These are phyloP conservation scores for Bidens hawaiensis DNA, from an alignment of 140 eudicot species.

Conservation along the genomic window DNA sequence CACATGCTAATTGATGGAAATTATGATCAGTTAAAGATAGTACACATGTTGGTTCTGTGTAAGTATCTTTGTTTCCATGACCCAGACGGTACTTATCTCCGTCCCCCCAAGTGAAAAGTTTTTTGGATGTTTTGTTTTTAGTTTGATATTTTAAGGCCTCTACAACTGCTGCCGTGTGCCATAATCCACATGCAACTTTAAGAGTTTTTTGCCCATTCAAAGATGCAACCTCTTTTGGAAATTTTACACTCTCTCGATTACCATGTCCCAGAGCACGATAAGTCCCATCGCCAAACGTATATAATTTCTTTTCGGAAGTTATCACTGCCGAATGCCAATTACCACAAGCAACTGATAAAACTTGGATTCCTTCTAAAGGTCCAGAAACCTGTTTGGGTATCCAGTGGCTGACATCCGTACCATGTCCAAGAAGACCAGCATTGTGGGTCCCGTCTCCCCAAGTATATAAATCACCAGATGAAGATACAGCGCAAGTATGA, in stretches of 20 bases:
- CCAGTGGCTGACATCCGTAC: constrained; percentile 92
- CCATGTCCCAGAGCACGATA: constrained; percentile 92
- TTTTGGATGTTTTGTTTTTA: constrained; percentile 34
- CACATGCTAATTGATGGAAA: constrained; percentile 78
- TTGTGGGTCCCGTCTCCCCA: constrained; percentile 94
- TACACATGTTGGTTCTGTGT: constrained; percentile 63
- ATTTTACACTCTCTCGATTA: constrained; percentile 46
- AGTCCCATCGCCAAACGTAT: constrained; percentile 82
- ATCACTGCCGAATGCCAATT: constrained; percentile 79
- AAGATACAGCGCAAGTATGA: constrained; percentile 83
- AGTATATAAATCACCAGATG: constrained; percentile 69
- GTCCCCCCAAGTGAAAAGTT: constrained; percentile 89
- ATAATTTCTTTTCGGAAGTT: constrained; percentile 48
- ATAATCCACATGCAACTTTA: constrained; percentile 78
- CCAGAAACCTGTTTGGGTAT: constrained; percentile 80
- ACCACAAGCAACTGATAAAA: constrained; percentile 70
- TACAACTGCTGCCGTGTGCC: constrained; percentile 95
- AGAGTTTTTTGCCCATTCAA: constrained; percentile 50
- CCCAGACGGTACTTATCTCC: constrained; percentile 85
- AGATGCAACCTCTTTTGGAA: constrained; percentile 68
- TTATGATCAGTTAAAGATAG: constrained; percentile 64
- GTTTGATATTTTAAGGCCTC: constrained; percentile 44
- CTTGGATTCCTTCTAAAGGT: constrained; percentile 74
- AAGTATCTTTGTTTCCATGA: constrained; percentile 62
- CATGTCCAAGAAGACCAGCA: constrained; percentile 89